Percentiles rank a stretch among this genome's conserved stretches.
Evolutionary conservation across 2,329 filamentous ascomycete genomes (phyloP).

Genomic region (Lojkania enalia): DNA sequence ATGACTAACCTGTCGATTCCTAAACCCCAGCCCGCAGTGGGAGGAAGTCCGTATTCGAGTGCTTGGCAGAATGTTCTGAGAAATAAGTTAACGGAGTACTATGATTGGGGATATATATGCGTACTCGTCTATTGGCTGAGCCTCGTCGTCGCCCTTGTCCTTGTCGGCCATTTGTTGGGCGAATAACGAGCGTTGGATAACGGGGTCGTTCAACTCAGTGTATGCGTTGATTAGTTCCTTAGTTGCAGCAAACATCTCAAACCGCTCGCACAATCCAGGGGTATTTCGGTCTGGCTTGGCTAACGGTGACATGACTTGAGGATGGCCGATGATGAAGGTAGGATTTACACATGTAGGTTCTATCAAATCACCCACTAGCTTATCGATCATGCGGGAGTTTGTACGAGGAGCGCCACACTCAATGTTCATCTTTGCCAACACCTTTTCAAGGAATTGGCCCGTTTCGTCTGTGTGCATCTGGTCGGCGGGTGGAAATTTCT

Average conservation of each 20-base stretch:
- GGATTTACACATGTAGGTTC: slow-evolving; percentile 93
- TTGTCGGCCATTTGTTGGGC: slow-evolving; percentile 97
- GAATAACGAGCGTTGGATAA: slow-evolving; percentile 76
- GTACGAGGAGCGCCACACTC: slow-evolving; percentile 89
- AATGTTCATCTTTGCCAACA: slow-evolving; percentile 88
- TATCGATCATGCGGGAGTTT: slow-evolving; percentile 95
- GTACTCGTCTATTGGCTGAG: slow-evolving; percentile 93
- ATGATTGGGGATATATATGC: too few species aligned
- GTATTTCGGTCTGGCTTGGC: slow-evolving; percentile 89
- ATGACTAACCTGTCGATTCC: slow-evolving; percentile 92
- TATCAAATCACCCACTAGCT: slow-evolving; percentile 88
- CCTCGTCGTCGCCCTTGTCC: slow-evolving; percentile 95
- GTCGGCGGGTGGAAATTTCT: slow-evolving; percentile 90
- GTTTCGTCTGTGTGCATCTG: slow-evolving; percentile 89
- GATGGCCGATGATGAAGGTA: slow-evolving; percentile 86
- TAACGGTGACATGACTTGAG: slow-evolving; percentile 85
- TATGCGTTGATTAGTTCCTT: slow-evolving; percentile 97
- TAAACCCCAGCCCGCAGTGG: slow-evolving; percentile 95
- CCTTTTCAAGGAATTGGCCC: slow-evolving; percentile 73
- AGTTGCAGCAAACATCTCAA: slow-evolving; percentile 96
- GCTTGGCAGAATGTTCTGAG: slow-evolving; percentile 90
- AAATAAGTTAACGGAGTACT: too few species aligned
- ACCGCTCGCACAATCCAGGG: slow-evolving; percentile 92
- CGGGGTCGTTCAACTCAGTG: slow-evolving; percentile 96
- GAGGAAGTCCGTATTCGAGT: slow-evolving; percentile 87